Evolutionary conservation across 805 yeast species (phyloP).

Genomic region (Wickerhamiella nectarea): DNA sequence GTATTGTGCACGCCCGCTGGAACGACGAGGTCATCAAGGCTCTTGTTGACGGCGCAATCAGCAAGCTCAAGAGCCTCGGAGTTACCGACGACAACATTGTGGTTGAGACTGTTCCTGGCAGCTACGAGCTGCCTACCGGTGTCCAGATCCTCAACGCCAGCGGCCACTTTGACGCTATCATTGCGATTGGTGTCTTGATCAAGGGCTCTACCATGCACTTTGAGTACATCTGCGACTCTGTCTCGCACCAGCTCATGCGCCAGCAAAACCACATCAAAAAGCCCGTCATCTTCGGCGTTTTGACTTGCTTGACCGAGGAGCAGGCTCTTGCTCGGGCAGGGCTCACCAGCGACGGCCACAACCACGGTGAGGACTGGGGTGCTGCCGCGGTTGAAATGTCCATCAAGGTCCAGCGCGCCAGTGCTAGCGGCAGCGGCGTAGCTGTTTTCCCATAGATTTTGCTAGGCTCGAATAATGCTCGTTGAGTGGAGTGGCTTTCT

Average conservation of each 20-base stretch:
- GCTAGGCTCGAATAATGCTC: neutral
- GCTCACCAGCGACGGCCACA: conserved; percentile 58
- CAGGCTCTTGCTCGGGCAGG: conserved; percentile 94
- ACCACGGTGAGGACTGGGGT: conserved; percentile 98
- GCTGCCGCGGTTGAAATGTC: conserved; percentile 97
- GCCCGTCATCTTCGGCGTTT: conserved; percentile 87
- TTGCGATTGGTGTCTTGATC: conserved; percentile 87
- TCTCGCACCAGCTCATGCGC: conserved; percentile 71
- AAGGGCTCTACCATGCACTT: conserved; percentile 98
- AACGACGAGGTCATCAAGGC: conserved; percentile 63
- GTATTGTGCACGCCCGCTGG: conserved; percentile 95
- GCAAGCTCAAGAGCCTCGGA: conserved; percentile 45
- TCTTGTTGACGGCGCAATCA: conserved; percentile 63
- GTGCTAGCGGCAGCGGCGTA: neutral
- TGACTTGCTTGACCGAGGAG: conserved; percentile 85
- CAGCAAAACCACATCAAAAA: conserved; percentile 52
- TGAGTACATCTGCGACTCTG: conserved; percentile 89
- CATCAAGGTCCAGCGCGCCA: conserved; percentile 17
- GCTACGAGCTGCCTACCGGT: conserved; percentile 85
- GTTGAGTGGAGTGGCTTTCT: too few relatives aligned
- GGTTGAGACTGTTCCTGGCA: conserved; percentile 84
- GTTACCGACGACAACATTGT: conserved; percentile 66
- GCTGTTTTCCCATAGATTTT: neutral
- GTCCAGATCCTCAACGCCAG: conserved; percentile 30
- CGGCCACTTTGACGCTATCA: conserved; percentile 54